Evolutionary conservation across 495 filamentous ascomycete species (phyloP), one percentile per base, ranked within the genome.

Genomic region (Penicillium dipodomyicola): DNA sequence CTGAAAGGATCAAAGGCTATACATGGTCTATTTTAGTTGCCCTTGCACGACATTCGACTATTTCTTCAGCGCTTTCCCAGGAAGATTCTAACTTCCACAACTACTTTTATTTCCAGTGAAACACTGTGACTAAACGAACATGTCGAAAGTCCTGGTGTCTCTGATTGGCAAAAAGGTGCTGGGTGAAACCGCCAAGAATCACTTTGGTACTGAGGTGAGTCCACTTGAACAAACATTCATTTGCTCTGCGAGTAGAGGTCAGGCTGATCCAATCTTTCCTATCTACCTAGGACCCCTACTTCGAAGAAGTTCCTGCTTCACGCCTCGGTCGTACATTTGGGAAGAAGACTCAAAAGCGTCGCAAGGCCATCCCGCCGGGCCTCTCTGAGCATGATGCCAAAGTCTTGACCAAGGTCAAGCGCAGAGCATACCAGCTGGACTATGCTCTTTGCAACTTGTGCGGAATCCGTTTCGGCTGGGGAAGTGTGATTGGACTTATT

Each of bases 381-480:
- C 80, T 97, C 49, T 91, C 91, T 8, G 72, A 84, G 6, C 84
- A 94, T 56, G 95, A 98, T 70, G 82, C 78, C 61, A 79, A 86
- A 52, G 81, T 96, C 65, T 83, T 98, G 44, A 89, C 84, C 40
- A 84, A 84, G 44, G 88, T 95, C 60, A 91, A 93, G 64, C 78
- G 84, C 58, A 79, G 86, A 54, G 92, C 94, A 27, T 94, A 95
- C 71, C 74, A 79, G 22, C 82, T 96, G 37, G 94, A 98, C 71
- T 87, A 87, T 80, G 80, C 77, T 57, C 79, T 91, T 15, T 90
- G 87, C 69, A 92, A 83, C 65, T 80, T 87, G 65, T 82, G 85
- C 59, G 87, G 88, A 20, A 77, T 95, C 50, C 80, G 84, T 52
- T 87, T 97, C 67, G 93, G 93, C 19, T 94, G 89, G 87, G 82